Base-by-base conservation (phyloP, 1,284 basidiomycete genomes). In the Melampsora larici-populina region DNA sequence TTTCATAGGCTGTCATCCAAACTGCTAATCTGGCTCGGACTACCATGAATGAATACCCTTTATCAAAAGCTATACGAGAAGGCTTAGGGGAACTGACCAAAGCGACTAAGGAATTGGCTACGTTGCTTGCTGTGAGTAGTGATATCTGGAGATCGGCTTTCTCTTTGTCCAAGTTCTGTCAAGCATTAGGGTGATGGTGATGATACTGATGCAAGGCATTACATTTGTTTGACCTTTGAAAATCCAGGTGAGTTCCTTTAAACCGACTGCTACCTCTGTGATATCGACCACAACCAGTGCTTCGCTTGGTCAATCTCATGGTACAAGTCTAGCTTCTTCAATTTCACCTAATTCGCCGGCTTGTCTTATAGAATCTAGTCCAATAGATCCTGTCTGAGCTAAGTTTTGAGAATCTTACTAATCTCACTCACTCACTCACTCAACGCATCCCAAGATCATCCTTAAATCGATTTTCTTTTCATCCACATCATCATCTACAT, bases 71-170 rank as follows among this genome's bases (percentile, higher is more conserved):
- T 6, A 70, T 82, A 31, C 74, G 84, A 33, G 83, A 83, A 70
- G 82, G 82, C 13, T 81, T 85, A 49, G 82, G 82, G 1, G 81
- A 82, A 73, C 80, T 86, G 24, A 85, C 85, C 17, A 84, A 85
- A 80, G 83, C 84, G 15, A 86, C 85, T n/a, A 81, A 85, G 69
- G 86, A 86, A 80, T 84, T 85, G 74, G 85, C 85, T 1, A 85
- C 85, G 55, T 79, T 85, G 66, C 82, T 86, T 29, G 83, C 84
- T 76, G 85, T 85, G 8, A 33, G 64, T 48, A 15, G n/a, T 43
- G 49, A 31, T 40, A 18, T 6, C 13, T 29, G 40, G 17, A 4
- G n/a, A 29, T 15, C 13, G 26, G 40, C 40, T 33, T 29, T 51
- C 7, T 9, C 55, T 70, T 72, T 21, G 18, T 62, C 4, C 1